A percentile compares a stretch with the other conserved stretches of the same genome.
Evolutionary conservation across 257 asterid genomes (phyloP).

Genomic region (Salvia splendens): DNA sequence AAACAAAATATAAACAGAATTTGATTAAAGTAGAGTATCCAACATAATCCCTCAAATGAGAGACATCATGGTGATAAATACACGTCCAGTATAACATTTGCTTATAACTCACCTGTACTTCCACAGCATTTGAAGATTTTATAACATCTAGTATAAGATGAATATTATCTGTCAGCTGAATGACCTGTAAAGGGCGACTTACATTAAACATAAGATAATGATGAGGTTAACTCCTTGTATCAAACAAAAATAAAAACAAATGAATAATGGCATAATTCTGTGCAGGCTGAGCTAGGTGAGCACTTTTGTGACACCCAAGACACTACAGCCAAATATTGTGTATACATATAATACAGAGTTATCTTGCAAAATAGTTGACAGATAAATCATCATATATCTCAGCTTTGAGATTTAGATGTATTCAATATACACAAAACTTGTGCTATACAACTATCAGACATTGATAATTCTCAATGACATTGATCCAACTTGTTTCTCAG

Average conservation of each 20-base stretch:
- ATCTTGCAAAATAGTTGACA: background rate
- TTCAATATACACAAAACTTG: background rate
- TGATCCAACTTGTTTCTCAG: background rate
- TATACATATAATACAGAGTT: background rate
- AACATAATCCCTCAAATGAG: background rate
- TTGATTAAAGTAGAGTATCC: background rate
- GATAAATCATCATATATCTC: background rate
- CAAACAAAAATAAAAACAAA: background rate
- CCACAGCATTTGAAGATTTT: slow-evolving; percentile 58
- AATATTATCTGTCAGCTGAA: slow-evolving; percentile 60
- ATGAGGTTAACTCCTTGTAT: background rate
- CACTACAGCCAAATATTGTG: background rate
- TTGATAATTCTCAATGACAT: too few species aligned
- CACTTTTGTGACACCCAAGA: background rate
- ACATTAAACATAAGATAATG: background rate
- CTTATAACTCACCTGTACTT: slow-evolving; percentile 61
- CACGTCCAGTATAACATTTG: background rate
- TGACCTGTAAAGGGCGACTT: slow-evolving; percentile 43
- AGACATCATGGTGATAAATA: background rate
- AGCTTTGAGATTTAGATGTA: background rate
- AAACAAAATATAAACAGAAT: background rate
- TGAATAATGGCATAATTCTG: background rate
- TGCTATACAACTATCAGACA: background rate
- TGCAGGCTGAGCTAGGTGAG: background rate
- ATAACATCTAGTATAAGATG: slow-evolving; percentile 58